A percentile compares a stretch with the other conserved stretches of the same genome.
These are phyloP conservation scores for Aureobasidium subglaciale DNA, from an alignment of 2,329 filamentous ascomycete species.

Conservation along the genomic window DNA sequence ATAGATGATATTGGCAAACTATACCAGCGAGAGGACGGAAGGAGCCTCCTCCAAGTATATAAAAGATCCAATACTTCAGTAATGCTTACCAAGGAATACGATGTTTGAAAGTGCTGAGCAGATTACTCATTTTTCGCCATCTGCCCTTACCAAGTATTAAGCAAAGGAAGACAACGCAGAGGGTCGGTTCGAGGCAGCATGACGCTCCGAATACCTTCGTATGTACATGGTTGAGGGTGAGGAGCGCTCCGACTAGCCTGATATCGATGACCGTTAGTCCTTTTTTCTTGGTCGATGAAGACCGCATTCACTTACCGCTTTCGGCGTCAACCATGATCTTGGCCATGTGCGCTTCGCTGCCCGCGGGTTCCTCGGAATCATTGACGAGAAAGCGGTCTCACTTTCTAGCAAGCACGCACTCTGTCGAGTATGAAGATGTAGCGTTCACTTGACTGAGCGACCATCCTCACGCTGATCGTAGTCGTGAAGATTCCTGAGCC, in stretches of 20 bases:
- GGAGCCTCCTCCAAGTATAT: background rate
- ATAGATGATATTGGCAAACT: background rate
- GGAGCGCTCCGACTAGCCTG: constrained; percentile 1
- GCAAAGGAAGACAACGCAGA: background rate
- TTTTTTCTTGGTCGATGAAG: background rate
- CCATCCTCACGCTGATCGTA: no score
- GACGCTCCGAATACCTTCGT: background rate
- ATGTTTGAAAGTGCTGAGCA: background rate
- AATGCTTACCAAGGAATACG: background rate
- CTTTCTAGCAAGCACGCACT: no score
- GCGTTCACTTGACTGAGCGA: no score
- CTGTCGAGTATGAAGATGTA: no score
- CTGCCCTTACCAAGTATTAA: background rate
- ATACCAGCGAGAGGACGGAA: background rate
- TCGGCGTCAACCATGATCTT: background rate
- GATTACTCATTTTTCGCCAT: background rate
- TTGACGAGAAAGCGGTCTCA: no score
- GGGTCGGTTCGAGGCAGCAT: background rate
- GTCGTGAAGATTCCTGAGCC: no score
- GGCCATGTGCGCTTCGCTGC: background rate
- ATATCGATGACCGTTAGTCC: background rate
- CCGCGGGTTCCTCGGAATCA: background rate
- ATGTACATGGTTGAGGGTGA: background rate
- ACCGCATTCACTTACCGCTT: background rate
- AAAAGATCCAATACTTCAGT: no score